Base-by-base conservation (phyloP, 306 rosid genomes). In the Cajanus cajan region DNA sequence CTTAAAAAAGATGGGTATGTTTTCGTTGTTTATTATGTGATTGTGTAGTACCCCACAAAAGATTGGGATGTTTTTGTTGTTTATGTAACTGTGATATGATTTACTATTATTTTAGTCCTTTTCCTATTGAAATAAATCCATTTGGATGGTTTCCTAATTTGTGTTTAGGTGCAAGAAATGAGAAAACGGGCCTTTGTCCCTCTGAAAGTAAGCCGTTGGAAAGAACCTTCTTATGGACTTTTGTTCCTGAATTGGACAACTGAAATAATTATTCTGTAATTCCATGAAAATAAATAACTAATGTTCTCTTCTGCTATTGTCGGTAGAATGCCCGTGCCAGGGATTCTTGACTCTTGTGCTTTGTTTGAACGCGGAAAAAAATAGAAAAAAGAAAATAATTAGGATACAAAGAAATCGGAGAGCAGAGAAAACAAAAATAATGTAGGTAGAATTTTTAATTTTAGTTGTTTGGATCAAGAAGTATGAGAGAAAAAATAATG, bases 121-220 rank as follows among this genome's bases (percentile, higher is more conserved):
- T 75, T 58, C 34, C 7, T 71, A 11, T 12, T 69, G 64, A 79
- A 82, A 86, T 79, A 68, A 79, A 79, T 15, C 36, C 65, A 43
- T 76, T 66, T 86, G 61, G 74, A 75, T 85, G 40, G 13, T 55
- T 81, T 85, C 24, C 40, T 67, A 19, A 58, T 76, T 61, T 39
- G 48, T 59, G 69, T 82, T 59, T 44, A 16, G 67, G 45, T 58
- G 68, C 28, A 33, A 47, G 18, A 55, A 80, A 68, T 72, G 80
- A 54, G 62, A 76, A 41, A 80, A 84, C 18, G 51, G 79, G 54
- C 15, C 12, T 22, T 64, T 74, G 78, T 67, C 51, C 67, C 62
- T 66, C 59, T 73, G 72, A 68, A 78, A 61, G 78, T 25, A 57
- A 16, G 65, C 67, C 59, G 8, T 82, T 68, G 39, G 70, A 74